Conservation (phyloP, 2,329 filamentous ascomycete genomes). For the Hymenoscyphus fraxineus region DNA sequence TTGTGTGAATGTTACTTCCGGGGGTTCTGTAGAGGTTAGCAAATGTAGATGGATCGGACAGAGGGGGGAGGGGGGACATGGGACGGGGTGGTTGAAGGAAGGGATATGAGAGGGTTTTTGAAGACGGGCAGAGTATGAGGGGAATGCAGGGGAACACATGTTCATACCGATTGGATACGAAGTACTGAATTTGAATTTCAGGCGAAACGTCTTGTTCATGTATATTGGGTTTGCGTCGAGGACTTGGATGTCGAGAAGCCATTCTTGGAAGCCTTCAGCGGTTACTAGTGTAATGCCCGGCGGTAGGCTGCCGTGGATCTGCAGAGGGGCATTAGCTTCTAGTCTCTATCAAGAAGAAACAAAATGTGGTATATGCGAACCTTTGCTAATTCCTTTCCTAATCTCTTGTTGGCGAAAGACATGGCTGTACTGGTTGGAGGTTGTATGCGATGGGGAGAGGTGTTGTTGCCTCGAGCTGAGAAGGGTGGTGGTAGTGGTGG, state of each 20-base stretch:
- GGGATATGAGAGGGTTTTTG: too few species aligned
- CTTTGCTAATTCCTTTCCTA: conserved; percentile 58
- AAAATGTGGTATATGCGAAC: conserved; percentile 34
- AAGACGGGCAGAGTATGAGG: too few species aligned
- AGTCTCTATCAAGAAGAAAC: background rate
- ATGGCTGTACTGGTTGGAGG: conserved; percentile 28
- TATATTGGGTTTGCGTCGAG: conserved; percentile 91
- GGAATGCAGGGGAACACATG: too few species aligned
- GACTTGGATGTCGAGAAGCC: conserved; percentile 88
- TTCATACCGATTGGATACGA: conserved; percentile 82
- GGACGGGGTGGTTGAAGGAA: background rate
- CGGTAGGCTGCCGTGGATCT: conserved; percentile 40
- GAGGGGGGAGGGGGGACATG: background rate
- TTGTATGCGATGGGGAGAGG: background rate
- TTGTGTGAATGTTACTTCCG: conserved; percentile 85
- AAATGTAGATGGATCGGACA: background rate
- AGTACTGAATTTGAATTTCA: conserved; percentile 81
- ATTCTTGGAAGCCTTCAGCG: conserved; percentile 80
- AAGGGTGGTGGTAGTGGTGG: background rate
- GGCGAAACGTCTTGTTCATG: conserved; percentile 69
- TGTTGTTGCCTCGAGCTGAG: background rate
- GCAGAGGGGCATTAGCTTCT: conserved; percentile 5
- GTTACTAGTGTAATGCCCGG: conserved; percentile 75
- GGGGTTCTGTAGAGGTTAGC: conserved; percentile 63
- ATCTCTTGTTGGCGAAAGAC: conserved; percentile 53